phyloP scores from a whole-genome alignment of 208 protist species.

The Phytomonas serpens region DNA sequence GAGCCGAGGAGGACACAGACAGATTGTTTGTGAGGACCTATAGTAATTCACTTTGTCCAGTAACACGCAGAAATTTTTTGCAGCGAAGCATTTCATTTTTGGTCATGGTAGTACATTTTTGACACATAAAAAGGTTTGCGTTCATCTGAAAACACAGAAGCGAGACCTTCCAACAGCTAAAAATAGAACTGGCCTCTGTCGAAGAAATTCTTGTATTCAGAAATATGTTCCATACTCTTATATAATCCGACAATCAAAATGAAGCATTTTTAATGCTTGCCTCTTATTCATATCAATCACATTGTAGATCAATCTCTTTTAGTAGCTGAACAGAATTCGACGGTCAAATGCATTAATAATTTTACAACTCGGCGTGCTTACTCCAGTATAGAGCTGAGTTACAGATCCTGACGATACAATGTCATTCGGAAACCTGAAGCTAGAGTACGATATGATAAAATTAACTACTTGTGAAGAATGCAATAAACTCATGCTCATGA shows the following conservation, averaged over 20 bases:
- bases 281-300: slow-evolving; percentile 84
- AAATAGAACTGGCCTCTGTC: slow-evolving; percentile 84
- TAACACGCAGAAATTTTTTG: slow-evolving; percentile 37
- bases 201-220: slow-evolving; percentile 88
- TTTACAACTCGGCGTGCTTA: slow-evolving; percentile 87
- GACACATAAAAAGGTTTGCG: slow-evolving; percentile 77
- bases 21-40: slow-evolving; percentile 90
- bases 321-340: slow-evolving; percentile 91
- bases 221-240: slow-evolving; percentile 50
- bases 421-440: slow-evolving; percentile 87
- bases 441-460: slow-evolving; percentile 93
- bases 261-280: slow-evolving; percentile 93
- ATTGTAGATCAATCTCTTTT: slow-evolving; percentile 90
- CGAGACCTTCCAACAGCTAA: slow-evolving; percentile 93
- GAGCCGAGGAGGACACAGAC: slow-evolving; percentile 83
- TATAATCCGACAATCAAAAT: slow-evolving; percentile 94
- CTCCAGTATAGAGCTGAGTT: slow-evolving; percentile 93
- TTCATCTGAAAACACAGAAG: slow-evolving; percentile 86
- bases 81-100: slow-evolving; percentile 65
- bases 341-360: slow-evolving; percentile 89
- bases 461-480: slow-evolving; percentile 60
- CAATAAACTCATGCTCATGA: slow-evolving; percentile 90
- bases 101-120: slow-evolving; percentile 92
- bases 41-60: slow-evolving; percentile 33
- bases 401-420: slow-evolving; percentile 57